Percentiles rank a stretch among this genome's conserved stretches.
These are phyloP conservation scores for Raddia distichophylla DNA, from an alignment of 176 grass and related monocot species.

Conservation along the genomic window DNA sequence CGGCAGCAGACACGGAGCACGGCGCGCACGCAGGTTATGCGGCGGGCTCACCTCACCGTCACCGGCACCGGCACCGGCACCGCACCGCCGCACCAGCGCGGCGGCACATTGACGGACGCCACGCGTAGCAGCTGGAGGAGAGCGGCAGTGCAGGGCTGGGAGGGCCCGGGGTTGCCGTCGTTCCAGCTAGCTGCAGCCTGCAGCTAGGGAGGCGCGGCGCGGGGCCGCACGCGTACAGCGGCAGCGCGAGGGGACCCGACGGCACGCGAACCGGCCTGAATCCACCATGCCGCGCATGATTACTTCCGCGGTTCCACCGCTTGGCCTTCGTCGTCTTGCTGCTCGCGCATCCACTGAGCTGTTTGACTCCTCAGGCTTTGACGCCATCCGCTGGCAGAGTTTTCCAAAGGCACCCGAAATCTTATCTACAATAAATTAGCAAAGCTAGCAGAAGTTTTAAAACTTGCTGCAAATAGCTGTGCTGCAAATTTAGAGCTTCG, in stretches of 20 bases:
- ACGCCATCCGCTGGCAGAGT: background rate
- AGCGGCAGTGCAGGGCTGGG: background rate
- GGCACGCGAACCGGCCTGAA: background rate
- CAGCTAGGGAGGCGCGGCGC: background rate
- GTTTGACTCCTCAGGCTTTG: background rate
- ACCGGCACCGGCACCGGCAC: background rate
- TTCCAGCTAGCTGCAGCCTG: conserved; percentile 18
- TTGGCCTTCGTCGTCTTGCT: conserved; percentile 23
- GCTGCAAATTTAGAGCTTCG: too few relatives aligned
- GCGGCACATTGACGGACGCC: too few relatives aligned
- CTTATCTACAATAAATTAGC: too few relatives aligned
- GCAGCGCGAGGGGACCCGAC: background rate
- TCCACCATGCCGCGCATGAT: background rate
- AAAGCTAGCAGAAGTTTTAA: too few relatives aligned
- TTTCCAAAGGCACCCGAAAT: too few relatives aligned
- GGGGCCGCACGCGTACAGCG: background rate
- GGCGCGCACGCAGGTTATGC: too few relatives aligned
- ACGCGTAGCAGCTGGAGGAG: background rate
- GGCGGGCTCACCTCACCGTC: too few relatives aligned
- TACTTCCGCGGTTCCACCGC: conserved; percentile 34
- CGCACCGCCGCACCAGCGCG: background rate
- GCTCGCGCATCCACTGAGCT: background rate
- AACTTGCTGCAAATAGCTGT: too few relatives aligned
- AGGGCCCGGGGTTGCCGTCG: conserved; percentile 17
- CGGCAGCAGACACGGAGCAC: too few relatives aligned